phyloP scores from a whole-genome alignment of 225 moss, liverwort and hornwort genomes.

The Pseudisothecium myosuroides region DNA sequence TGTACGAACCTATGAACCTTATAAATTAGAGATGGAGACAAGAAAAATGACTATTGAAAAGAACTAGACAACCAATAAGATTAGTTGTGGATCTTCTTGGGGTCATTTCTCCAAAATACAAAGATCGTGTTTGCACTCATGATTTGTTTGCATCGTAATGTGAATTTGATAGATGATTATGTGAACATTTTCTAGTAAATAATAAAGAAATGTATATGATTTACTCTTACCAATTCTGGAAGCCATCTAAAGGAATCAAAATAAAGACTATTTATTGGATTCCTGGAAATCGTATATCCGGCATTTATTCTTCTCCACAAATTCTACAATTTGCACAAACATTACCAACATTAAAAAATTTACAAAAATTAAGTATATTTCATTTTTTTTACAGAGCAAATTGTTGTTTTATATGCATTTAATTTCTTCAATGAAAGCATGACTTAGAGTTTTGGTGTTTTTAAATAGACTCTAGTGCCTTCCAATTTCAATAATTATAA shows the following conservation, averaged over 20 bases:
- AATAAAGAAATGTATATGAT: too few species aligned
- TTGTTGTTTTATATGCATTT: neutral
- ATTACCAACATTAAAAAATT: neutral
- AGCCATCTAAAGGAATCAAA: slow-evolving; percentile 8
- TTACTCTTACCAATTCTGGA: neutral
- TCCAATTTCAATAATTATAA: neutral
- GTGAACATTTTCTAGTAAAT: neutral
- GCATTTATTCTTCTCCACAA: slow-evolving; percentile 18
- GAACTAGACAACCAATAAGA: too few species aligned
- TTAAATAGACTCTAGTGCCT: neutral
- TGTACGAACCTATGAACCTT: too few species aligned
- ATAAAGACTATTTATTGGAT: neutral
- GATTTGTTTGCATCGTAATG: neutral
- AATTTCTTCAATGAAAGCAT: neutral
- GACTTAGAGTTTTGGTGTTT: neutral
- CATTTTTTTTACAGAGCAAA: rapidly evolving
- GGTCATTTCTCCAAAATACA: neutral
- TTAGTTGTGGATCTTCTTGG: neutral
- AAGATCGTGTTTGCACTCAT: neutral
- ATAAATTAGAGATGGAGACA: too few species aligned
- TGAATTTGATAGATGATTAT: neutral
- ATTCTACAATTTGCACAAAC: neutral
- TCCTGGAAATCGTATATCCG: neutral
- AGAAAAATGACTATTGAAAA: neutral
- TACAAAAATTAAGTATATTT: too few species aligned